Conservation (phyloP, 2,329 filamentous ascomycete species). For the Akanthomyces dipterigenus region DNA sequence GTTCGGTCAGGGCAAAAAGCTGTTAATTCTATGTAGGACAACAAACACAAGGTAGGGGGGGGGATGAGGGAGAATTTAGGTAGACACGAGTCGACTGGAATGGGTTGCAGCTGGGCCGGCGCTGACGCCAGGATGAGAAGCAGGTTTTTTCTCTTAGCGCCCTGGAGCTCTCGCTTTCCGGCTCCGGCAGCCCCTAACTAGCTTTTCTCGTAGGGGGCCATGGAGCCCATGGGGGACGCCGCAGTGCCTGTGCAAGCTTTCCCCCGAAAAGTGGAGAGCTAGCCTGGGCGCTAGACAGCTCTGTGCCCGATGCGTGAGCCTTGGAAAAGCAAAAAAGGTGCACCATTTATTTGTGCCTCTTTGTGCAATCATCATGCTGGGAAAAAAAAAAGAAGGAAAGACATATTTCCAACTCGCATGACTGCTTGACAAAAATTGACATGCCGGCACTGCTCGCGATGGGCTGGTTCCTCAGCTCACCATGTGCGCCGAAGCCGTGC, state of each 20-base stretch:
- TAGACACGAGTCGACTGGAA: not conserved
- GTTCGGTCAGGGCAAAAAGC: not conserved
- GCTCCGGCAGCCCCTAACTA: not conserved
- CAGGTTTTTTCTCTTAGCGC: constrained; percentile 5
- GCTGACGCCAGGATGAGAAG: constrained; percentile 10
- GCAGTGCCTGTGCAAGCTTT: not conserved
- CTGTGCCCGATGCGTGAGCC: not conserved
- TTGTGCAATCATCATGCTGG: too few relatives aligned
- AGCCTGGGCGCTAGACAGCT: not conserved
- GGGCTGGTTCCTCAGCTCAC: not conserved
- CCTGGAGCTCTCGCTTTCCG: not conserved
- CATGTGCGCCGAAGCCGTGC: not conserved
- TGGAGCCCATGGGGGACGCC: too few relatives aligned
- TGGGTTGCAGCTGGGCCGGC: not conserved
- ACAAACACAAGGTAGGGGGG: not conserved
- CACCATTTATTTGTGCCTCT: not conserved
- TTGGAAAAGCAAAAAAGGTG: not conserved
- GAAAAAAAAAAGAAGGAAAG: too few relatives aligned
- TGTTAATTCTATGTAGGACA: not conserved
- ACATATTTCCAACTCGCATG: not conserved
- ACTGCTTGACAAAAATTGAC: not conserved
- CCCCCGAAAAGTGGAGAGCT: constrained; percentile 1
- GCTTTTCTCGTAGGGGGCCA: not conserved
- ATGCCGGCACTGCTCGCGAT: not conserved
- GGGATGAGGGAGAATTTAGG: not conserved